A percentile compares a stretch with the other conserved stretches of the same genome.
These are phyloP conservation scores for Metschnikowia orientalis DNA, from an alignment of 805 yeast species.

Conservation along the genomic window DNA sequence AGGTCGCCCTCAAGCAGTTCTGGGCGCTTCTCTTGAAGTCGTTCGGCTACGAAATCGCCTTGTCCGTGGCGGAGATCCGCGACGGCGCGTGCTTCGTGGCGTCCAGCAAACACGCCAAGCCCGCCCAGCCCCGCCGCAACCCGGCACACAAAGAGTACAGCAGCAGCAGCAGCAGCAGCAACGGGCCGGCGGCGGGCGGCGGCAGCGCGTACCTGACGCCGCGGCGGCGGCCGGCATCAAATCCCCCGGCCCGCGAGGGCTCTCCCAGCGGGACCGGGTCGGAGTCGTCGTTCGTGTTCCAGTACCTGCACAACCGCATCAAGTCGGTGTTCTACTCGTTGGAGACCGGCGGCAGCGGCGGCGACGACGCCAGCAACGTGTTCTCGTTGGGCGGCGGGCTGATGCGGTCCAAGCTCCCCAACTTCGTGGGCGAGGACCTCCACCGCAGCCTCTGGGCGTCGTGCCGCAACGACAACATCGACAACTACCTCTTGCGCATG, in stretches of 20 bases:
- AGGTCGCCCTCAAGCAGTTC: conserved; percentile 13
- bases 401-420: conserved; percentile 3
- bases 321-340: conserved; percentile 7
- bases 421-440: conserved; percentile 12
- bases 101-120: neutral
- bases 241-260: neutral
- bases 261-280: neutral
- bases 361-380: conserved; percentile 2
- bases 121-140: neutral
- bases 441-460: conserved; percentile 13
- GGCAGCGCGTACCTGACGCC: too few species aligned
- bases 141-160: neutral
- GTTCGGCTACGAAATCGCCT: conserved; percentile 12
- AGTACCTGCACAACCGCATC: conserved; percentile 5
- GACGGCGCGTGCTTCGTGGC: conserved; percentile 3
- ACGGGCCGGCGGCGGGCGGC: neutral
- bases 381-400: conserved; percentile 9
- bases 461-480: conserved; percentile 10
- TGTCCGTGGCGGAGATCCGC: conserved; percentile 4
- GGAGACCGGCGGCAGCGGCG: conserved; percentile 8
- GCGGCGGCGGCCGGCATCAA: too few species aligned
- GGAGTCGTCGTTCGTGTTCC: conserved; percentile 6
- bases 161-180: neutral
- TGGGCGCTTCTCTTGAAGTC: conserved; percentile 14
- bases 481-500: conserved; percentile 11